These are phyloP conservation scores for Penicillium vulpinum DNA, from an alignment of 2,329 filamentous ascomycete species.

Conservation along the genomic window DNA sequence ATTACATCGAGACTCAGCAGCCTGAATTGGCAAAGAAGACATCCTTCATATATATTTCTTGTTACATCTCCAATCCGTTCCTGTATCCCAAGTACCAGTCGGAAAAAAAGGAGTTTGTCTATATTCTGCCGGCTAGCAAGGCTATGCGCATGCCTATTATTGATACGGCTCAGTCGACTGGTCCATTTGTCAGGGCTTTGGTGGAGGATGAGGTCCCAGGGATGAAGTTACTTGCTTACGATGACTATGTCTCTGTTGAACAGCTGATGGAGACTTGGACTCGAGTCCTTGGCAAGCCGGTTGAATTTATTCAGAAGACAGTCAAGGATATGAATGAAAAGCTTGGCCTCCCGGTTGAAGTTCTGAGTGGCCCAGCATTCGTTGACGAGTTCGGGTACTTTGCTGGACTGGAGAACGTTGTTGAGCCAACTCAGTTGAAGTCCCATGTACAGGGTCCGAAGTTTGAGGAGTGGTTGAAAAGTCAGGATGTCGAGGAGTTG, in stretches of 20 bases:
- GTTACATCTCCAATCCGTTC: slow-evolving; percentile 35
- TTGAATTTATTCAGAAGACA: slow-evolving; percentile 30
- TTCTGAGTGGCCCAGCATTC: slow-evolving; percentile 39
- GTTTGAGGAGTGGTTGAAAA: slow-evolving; percentile 4
- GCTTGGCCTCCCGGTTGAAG: slow-evolving; percentile 30
- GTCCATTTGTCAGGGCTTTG: slow-evolving; percentile 48
- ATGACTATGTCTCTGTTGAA: slow-evolving; percentile 38
- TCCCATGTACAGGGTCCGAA: background rate
- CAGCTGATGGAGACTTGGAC: slow-evolving; percentile 41
- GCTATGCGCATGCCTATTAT: slow-evolving; percentile 43
- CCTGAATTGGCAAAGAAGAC: slow-evolving; percentile 49
- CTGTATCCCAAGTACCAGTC: slow-evolving; percentile 32
- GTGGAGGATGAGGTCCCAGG: slow-evolving; percentile 41
- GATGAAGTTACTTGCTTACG: slow-evolving; percentile 49
- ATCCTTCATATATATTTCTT: slow-evolving; percentile 36
- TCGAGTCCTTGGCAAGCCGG: slow-evolving; percentile 40
- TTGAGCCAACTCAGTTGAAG: slow-evolving; percentile 44
- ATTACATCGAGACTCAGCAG: slow-evolving; percentile 46
- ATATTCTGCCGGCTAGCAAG: slow-evolving; percentile 31
- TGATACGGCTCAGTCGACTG: slow-evolving; percentile 41
- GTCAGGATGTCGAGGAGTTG: background rate
- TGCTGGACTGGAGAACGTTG: slow-evolving; percentile 39
- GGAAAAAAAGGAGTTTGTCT: slow-evolving; percentile 30
- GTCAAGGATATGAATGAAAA: slow-evolving; percentile 36
- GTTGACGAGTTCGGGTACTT: slow-evolving; percentile 46